Evolutionary conservation across 78 protist genomes (phyloP).

Genomic region (Neovahlkampfia damariscottae): DNA sequence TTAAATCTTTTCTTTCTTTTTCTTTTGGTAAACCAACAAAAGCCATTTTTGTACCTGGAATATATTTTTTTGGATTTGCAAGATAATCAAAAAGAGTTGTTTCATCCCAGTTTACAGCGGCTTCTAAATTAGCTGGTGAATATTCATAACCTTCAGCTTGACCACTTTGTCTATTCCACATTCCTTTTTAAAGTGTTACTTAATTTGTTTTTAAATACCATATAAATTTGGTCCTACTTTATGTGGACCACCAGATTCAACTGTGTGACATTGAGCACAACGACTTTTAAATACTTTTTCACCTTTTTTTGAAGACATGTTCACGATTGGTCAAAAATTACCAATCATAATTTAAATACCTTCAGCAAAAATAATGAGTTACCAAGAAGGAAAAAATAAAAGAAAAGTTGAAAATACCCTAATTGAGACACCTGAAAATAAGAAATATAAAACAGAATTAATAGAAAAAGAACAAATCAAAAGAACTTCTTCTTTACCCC

Average conservation of each 20-base stretch:
- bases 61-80: constrained; percentile 75
- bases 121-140: constrained; percentile 66
- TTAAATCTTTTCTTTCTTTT: constrained; percentile 39
- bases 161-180: constrained; percentile 67
- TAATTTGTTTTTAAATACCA: constrained; percentile 14
- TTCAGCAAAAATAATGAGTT: too few relatives aligned
- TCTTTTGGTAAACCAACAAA: constrained; percentile 72
- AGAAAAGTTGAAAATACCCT: too few relatives aligned
- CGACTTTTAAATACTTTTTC: constrained; percentile 66
- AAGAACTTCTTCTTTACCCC: neutral
- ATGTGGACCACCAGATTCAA: constrained; percentile 43
- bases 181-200: constrained; percentile 4
- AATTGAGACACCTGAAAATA: too few relatives aligned
- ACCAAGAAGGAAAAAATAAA: too few relatives aligned
- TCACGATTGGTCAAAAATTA: too few relatives aligned
- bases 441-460: too few relatives aligned
- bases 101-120: constrained; percentile 68
- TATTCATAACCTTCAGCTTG: constrained; percentile 58
- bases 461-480: neutral
- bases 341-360: too few relatives aligned
- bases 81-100: constrained; percentile 66
- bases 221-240: constrained; percentile 75
- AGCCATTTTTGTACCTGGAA: constrained; percentile 84
- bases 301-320: too few relatives aligned
- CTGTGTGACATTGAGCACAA: constrained; percentile 80